Conservation (phyloP, 306 rosid genomes). For the Prosopis cineraria region DNA sequence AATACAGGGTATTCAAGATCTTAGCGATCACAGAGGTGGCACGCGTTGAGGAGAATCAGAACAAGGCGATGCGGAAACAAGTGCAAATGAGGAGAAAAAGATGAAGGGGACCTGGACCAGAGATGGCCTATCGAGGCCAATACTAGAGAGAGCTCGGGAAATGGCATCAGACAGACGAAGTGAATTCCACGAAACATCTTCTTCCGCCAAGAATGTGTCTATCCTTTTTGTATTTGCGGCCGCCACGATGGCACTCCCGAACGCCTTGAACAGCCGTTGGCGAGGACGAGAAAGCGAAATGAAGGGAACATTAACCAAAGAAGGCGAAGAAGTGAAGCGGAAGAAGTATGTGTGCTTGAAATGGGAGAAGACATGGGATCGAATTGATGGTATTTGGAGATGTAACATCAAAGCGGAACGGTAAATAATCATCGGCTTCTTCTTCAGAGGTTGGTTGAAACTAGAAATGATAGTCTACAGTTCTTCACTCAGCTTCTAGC, state of each 20-base stretch:
- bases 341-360: constrained; percentile 42
- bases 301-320: constrained; percentile 40
- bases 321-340: constrained; percentile 32
- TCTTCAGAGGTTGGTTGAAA: constrained; percentile 6
- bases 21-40: background rate
- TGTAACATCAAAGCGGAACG: constrained; percentile 62
- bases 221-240: constrained; percentile 44
- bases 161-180: constrained; percentile 78
- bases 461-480: background rate
- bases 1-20: background rate
- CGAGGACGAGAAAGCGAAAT: constrained; percentile 37
- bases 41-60: no score
- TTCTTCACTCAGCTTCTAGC: background rate
- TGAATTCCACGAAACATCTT: constrained; percentile 75
- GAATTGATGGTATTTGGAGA: constrained; percentile 48
- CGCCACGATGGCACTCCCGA: constrained; percentile 41
- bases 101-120: constrained; percentile 61
- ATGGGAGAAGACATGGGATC: constrained; percentile 53
- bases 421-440: constrained; percentile 47
- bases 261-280: constrained; percentile 40
- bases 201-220: constrained; percentile 78
- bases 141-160: constrained; percentile 66
- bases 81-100: background rate
- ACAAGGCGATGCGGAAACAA: background rate
- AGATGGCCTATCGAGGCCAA: constrained; percentile 82